Evolutionary conservation across 805 yeast species (phyloP), one percentile per base, ranked within the genome.

Genomic region (Yamadazyma sp.): DNA sequence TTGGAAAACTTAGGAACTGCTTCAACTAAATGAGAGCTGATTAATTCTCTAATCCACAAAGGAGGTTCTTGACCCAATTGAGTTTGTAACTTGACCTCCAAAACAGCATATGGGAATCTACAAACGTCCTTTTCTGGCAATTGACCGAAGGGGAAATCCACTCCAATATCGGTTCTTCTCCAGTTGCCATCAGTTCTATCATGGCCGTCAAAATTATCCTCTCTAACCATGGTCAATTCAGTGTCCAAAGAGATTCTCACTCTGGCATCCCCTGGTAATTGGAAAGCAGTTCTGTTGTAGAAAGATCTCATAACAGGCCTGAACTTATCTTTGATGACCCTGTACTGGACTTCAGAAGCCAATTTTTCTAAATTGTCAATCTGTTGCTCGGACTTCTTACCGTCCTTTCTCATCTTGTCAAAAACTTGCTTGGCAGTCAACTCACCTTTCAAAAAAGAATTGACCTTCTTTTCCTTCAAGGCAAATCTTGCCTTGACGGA

Each of bases 21-120:
- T 64, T 93, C 99, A 28, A 93, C 99, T 35, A 93, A 71, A 62
- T 93, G 99, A 19, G 95, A 83, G 0, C 90, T 70, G 23, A 91
- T 90, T 60, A 93, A 75, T 48, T 91, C 96, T 49, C 93, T 77
- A 33, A 93, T 95, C 99, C 99, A 93, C 45, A 77, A 82, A 7
- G 99, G 99, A 19, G 99, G 99, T 62, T 93, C 99, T 66, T 93
- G 99, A 39, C 99, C 99, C 65, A 93, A 56, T 70, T 93, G 98
- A 3, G 99, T 93, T 65, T 93, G 99, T 47, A 93, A 74, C 65
- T 93, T 93, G 42, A 93, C 99, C 69, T 93, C 99, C 51, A 93
- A 72, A 28, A 93, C 96, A 1, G 99, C 99, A 61, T 93, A 93
- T 3, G 99, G 99, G 67, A 93, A 93, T 53, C 96, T 75, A 57